phyloP scores from a whole-genome alignment of 1,139 yeast species.

The Waltiozyma solani region DNA sequence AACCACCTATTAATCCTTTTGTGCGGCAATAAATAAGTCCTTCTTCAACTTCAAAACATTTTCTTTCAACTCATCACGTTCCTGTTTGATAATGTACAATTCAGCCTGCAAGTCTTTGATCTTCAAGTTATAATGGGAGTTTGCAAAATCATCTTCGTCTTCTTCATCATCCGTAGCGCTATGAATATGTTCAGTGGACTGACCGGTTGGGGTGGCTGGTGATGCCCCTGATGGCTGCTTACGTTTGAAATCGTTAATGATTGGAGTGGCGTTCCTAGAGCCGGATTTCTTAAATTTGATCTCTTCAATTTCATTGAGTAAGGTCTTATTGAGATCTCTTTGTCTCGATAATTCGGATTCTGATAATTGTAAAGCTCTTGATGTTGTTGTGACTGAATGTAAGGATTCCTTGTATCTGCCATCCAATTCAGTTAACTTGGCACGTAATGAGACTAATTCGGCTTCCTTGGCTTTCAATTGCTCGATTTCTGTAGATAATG shows the following conservation, averaged over 20 bases:
- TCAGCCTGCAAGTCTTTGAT: constrained; percentile 81
- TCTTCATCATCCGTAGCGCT: constrained; percentile 21
- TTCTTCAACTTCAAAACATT: constrained; percentile 51
- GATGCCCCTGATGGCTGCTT: not conserved
- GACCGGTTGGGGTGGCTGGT: too few relatives aligned
- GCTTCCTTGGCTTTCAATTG: constrained; percentile 4
- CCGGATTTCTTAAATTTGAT: constrained; percentile 35
- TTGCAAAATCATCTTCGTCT: constrained; percentile 39
- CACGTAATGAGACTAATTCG: constrained; percentile 21
- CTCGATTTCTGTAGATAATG: constrained; percentile 3
- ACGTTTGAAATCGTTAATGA: constrained; percentile 19
- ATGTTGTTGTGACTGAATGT: constrained; percentile 64
- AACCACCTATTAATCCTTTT: not conserved
- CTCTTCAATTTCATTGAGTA: constrained; percentile 62
- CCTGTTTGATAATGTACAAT: constrained; percentile 69
- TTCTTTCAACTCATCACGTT: constrained; percentile 70
- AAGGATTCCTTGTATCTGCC: constrained; percentile 61
- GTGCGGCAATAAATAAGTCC: constrained; percentile 28
- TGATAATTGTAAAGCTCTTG: constrained; percentile 63
- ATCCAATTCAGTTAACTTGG: constrained; percentile 29
- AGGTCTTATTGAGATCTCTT: constrained; percentile 43
- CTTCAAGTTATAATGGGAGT: constrained; percentile 67
- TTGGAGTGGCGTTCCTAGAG: constrained; percentile 23
- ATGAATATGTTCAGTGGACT: not conserved
- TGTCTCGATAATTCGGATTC: constrained; percentile 61